Evolutionary conservation across 495 filamentous ascomycete genomes (phyloP).

Genomic region (Aspergillus sclerotioniger): DNA sequence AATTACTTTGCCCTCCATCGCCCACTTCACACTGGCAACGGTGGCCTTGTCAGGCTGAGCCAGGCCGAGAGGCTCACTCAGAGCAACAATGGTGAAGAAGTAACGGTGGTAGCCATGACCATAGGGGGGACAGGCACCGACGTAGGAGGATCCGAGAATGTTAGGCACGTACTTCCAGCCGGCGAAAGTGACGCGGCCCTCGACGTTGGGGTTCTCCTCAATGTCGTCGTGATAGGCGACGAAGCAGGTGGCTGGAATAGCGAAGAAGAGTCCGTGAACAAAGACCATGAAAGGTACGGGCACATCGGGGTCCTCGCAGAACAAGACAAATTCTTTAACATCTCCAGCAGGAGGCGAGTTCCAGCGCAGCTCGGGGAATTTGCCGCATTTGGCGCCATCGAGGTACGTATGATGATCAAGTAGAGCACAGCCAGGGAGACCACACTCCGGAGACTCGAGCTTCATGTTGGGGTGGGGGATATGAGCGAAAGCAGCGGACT

Average conservation of each 20-base stretch:
- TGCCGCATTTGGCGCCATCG: conserved; percentile 34
- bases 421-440: conserved; percentile 35
- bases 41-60: conserved; percentile 29
- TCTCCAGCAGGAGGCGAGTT: conserved; percentile 18
- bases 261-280: conserved; percentile 46
- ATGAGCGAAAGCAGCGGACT: conserved; percentile 25
- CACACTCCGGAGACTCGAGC: conserved; percentile 41
- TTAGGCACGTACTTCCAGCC: conserved; percentile 46
- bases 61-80: conserved; percentile 39
- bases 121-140: conserved; percentile 40
- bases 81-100: conserved; percentile 47
- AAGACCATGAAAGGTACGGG: conserved; percentile 45
- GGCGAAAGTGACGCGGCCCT: conserved; percentile 22
- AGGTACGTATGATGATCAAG: conserved; percentile 35
- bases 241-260: conserved; percentile 35
- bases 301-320: conserved; percentile 52
- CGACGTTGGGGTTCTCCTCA: conserved; percentile 16
- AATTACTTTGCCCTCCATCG: conserved; percentile 46
- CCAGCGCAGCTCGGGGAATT: conserved; percentile 44
- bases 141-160: conserved; percentile 30
- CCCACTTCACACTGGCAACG: conserved; percentile 41
- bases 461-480: conserved; percentile 39
- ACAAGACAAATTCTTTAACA: conserved; percentile 48
- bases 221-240: conserved; percentile 34
- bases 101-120: conserved; percentile 52